Base-by-base conservation (phyloP, 1,284 basidiomycete species). In the Tetrapyrgos nigripes region DNA sequence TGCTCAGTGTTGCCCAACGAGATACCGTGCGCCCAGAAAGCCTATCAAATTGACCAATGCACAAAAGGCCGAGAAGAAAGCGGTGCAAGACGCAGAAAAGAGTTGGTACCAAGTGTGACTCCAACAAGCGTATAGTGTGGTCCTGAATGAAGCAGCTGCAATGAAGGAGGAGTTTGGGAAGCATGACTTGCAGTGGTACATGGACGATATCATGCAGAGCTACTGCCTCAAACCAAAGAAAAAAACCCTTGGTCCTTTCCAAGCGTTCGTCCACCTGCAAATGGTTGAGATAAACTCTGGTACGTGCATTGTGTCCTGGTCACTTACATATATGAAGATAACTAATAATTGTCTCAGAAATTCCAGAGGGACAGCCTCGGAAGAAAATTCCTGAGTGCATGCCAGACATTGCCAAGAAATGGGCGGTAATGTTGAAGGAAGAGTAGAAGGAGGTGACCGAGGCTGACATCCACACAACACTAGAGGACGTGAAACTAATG, bases 371-470 rank as follows among this genome's bases (percentile, higher is more conserved):
- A 5, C n/a, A 24, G 29, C 54, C 50, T 10, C 29, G 27, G 11
- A 48, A 14, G 5, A 60, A 56, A n/a, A 50, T 50, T 13, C 31
- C 40, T 27, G 46, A 48, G n/a, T 33, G 40, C 11, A 31, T 50
- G 14, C 14, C 21, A 8, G 54, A 57, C 27, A 57, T 62, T 24
- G 33, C 54, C 3, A 23, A 9, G n/a, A 17, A 4, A 14, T 62
- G 61, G 61, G 52, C 33, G 26, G 35, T 21, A 21, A 48, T 62
- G 58, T 46, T 50, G 5, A 28, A 28, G 14, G 58, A 53, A 11
- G 61, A 62, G 43, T 46, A 54, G 45, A 28, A 13, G 4, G 51
- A 19, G 8, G 29, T 33, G 6, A 54, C 59, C 23, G 45, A 21
- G 24, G 58, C 43, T 26, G 27, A 62, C 45, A 46, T 58, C 10